Base-by-base conservation (phyloP, 495 filamentous ascomycete species). In the Diplogelasinospora grovesii region DNA sequence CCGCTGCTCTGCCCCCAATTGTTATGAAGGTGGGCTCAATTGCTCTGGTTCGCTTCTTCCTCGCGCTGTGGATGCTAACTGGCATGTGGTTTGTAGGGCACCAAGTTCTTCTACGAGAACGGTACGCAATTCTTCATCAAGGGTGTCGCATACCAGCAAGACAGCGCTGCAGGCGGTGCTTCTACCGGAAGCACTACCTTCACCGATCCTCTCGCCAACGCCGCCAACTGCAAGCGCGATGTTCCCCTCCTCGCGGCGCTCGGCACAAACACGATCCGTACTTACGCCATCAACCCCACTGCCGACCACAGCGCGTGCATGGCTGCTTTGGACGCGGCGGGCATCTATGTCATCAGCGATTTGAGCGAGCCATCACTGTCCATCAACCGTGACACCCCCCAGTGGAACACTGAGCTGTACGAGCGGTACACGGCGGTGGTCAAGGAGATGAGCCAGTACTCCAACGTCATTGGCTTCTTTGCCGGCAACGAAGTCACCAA, bases 401-500 rank as follows among this genome's bases (percentile, higher is more conserved):
- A 54, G 11, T 97, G 92, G 92, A 77, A 83, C 40, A 74, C 79
- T 33, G 68, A 71, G 1, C 69, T 96, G 39, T 93, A 81, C 61
- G 59, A 70, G 3, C 80, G 85, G 26, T 98, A 98, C 69, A 86
- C 83, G 45, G 64, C 52, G 10, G 92, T 98, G 21, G 69, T 98
- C 28, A 89, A 98, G 55, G 74, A 76, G 31, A 64, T 98, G 39
- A 65, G 73, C 31, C 66, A 81, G 45, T 96, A 94, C 65, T 77
- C 70, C 61, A 98, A 98, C 62, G 77, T 81, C 29, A 74, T 98
- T 36, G 92, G 92, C 45, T 98, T 96, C 77, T 96, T 97, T 61
- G 85, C 89, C 19, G 92, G 92, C 36, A 97, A 98, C 60, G 92
- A 98, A 63, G 89, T 97, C 41, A 85, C 86, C 50, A 96, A 97